Percentiles rank a stretch among this genome's conserved stretches.
Conservation (phyloP, 225 moss, liverwort and hornwort species). For the Asterella californica region DNA sequence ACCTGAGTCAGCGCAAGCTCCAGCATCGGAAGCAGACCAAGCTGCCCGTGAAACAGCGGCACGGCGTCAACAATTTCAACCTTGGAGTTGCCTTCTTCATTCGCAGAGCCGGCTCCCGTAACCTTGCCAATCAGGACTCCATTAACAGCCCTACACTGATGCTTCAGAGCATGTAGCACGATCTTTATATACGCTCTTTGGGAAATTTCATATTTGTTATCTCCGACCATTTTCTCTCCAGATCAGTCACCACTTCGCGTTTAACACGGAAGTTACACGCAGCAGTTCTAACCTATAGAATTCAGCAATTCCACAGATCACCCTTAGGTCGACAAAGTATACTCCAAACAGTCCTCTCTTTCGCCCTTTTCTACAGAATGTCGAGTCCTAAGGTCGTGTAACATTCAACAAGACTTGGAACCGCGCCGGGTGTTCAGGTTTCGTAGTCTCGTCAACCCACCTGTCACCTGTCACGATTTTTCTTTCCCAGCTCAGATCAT, state of each 20-base stretch:
- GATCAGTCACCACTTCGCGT: not conserved
- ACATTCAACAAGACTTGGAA: not conserved
- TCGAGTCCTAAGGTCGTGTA: not conserved
- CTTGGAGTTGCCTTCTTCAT: conserved; percentile 35
- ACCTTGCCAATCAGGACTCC: conserved; percentile 76
- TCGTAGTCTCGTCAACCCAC: not conserved
- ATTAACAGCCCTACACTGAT: conserved; percentile 63
- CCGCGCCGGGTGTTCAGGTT: not conserved
- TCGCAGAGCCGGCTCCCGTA: conserved; percentile 8
- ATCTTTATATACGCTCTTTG: conserved; percentile 96
- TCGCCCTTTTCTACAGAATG: not conserved
- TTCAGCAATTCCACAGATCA: not conserved
- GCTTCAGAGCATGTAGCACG: conserved; percentile 85
- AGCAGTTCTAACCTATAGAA: not conserved
- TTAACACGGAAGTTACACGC: not conserved
- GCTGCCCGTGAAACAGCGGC: conserved; percentile 76
- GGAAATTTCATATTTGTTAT: conserved; percentile 58
- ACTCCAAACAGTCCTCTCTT: not conserved
- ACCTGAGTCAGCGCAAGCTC: conserved; percentile 91
- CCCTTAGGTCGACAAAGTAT: not conserved
- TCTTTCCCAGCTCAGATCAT: not conserved
- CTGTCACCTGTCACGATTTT: not conserved
- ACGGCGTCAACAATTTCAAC: conserved; percentile 71
- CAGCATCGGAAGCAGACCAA: conserved; percentile 87
- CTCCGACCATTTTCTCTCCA: conserved; percentile 34